Evolutionary conservation across 139 green algal genomes (phyloP).

Genomic region (Chlorella vulgaris): DNA sequence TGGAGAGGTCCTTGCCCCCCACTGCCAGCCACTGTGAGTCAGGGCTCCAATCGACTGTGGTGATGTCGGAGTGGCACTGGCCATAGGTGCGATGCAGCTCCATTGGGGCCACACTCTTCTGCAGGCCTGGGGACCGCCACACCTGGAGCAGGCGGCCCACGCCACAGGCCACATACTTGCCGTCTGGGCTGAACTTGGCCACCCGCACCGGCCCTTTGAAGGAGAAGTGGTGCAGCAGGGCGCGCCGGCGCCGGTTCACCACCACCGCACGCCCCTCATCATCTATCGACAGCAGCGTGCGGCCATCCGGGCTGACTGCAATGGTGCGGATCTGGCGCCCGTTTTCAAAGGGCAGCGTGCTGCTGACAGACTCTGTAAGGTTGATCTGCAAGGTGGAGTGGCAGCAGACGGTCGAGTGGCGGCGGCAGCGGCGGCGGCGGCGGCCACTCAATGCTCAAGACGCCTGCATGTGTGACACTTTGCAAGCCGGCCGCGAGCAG

Average conservation of each 20-base stretch:
- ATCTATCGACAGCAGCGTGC: slow-evolving; percentile 89
- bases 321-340: slow-evolving; percentile 78
- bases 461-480: too few relatives aligned
- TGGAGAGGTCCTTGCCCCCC: slow-evolving; percentile 83
- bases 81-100: slow-evolving; percentile 90
- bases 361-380: slow-evolving; percentile 70
- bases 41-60: slow-evolving; percentile 85
- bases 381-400: slow-evolving; percentile 63
- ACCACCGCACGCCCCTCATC: slow-evolving; percentile 80
- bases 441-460: background rate
- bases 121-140: slow-evolving; percentile 80
- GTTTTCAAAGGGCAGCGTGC: slow-evolving; percentile 88
- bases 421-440: background rate
- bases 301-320: slow-evolving; percentile 78
- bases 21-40: slow-evolving; percentile 79
- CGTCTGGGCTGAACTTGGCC: slow-evolving; percentile 90
- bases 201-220: slow-evolving; percentile 86
- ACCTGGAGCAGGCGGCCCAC: slow-evolving; percentile 92
- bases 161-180: slow-evolving; percentile 82
- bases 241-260: slow-evolving; percentile 70
- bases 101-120: slow-evolving; percentile 90
- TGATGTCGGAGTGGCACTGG: slow-evolving; percentile 82
- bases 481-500: too few relatives aligned
- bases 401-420: background rate
- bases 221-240: slow-evolving; percentile 92